These are phyloP conservation scores for Lunularia cruciata DNA, from an alignment of 225 moss, liverwort and hornwort genomes.

Conservation along the genomic window DNA sequence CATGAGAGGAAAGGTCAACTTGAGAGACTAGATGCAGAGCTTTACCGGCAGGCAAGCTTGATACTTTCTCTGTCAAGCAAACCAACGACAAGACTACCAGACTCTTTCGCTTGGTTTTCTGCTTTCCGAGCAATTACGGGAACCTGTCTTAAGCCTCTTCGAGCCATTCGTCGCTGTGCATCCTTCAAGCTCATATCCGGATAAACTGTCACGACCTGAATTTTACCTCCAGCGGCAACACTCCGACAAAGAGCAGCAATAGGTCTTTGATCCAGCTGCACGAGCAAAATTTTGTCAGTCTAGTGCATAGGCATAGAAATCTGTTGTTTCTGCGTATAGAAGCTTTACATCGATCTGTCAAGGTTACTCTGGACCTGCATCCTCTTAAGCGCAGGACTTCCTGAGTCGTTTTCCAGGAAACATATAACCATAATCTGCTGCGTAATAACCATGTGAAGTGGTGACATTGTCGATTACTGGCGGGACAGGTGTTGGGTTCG, in stretches of 20 bases:
- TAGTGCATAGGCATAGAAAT: background rate
- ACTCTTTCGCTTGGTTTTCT: constrained; percentile 23
- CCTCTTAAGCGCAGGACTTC: no score
- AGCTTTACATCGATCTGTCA: no score
- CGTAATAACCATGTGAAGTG: no score
- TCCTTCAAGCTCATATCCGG: constrained; percentile 77
- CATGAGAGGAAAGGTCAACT: background rate
- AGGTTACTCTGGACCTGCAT: no score
- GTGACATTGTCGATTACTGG: no score
- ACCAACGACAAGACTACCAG: constrained; percentile 60
- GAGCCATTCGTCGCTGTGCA: constrained; percentile 82
- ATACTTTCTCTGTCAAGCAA: constrained; percentile 95
- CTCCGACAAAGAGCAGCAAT: constrained; percentile 58
- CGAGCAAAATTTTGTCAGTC: constrained; percentile 7
- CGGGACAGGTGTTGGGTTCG: no score
- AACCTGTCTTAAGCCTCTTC: constrained; percentile 86
- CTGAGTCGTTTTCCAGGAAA: no score
- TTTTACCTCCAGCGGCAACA: constrained; percentile 36
- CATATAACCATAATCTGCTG: no score
- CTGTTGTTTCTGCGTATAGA: background rate
- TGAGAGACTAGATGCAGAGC: background rate
- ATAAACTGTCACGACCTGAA: constrained; percentile 63
- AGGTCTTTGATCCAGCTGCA: constrained; percentile 59
- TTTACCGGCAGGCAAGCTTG: constrained; percentile 84
- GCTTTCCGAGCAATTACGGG: constrained; percentile 58